Percentiles rank a stretch among this genome's conserved stretches.
phyloP scores from a whole-genome alignment of 805 yeast genomes.

The Metschnikowia amazonensis region DNA sequence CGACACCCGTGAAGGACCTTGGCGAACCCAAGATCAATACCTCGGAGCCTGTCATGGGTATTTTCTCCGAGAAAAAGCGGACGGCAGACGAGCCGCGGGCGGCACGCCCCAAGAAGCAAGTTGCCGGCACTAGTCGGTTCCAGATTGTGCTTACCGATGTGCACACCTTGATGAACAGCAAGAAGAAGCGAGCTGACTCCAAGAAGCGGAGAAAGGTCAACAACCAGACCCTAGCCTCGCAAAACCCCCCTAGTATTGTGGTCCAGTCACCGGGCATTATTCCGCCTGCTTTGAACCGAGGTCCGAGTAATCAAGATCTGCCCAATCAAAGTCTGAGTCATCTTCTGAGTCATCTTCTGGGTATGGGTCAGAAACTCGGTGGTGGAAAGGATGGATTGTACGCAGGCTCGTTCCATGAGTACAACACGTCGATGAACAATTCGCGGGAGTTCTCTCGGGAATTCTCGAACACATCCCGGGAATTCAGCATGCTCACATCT shows the following conservation, averaged over 20 bases:
- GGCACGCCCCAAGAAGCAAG: constrained; percentile 13
- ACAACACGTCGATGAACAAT: constrained; percentile 18
- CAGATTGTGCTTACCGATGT: constrained; percentile 21
- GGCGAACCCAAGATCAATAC: constrained; percentile 11
- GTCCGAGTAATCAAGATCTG: background rate
- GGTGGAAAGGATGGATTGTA: background rate
- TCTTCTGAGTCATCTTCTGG: background rate
- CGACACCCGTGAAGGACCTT: constrained; percentile 34
- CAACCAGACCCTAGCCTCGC: background rate
- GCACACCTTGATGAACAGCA: constrained; percentile 21
- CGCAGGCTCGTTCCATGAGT: constrained; percentile 14
- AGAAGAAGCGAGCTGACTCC: constrained; percentile 13
- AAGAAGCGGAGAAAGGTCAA: constrained; percentile 4
- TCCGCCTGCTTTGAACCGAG: background rate
- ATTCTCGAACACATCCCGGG: constrained; percentile 21
- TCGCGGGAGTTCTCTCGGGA: constrained; percentile 3
- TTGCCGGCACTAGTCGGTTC: constrained; percentile 14
- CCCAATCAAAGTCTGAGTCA: too few relatives aligned
- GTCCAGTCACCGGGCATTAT: background rate
- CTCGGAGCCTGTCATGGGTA: constrained; percentile 37
- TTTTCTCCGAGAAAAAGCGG: constrained; percentile 28
- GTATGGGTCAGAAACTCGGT: background rate
- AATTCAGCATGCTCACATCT: constrained; percentile 26
- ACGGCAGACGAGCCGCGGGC: constrained; percentile 6
- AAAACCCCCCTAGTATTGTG: background rate